A percentile compares a stretch with the other conserved stretches of the same genome.
Evolutionary conservation across 2,329 filamentous ascomycete genomes (phyloP).

Genomic region (Botrytis galanthina): DNA sequence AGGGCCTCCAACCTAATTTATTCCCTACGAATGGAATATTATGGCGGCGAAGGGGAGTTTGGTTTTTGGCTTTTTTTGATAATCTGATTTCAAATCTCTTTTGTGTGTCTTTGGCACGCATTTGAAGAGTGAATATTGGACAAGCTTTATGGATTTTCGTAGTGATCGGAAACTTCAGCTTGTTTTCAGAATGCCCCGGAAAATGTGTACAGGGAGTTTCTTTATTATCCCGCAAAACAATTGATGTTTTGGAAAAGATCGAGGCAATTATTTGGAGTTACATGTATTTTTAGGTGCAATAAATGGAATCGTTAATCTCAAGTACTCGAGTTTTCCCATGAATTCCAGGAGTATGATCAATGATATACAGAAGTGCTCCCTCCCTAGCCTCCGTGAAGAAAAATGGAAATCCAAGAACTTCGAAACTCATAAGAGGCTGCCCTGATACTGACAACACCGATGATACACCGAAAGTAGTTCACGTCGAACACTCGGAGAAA

Average conservation of each 20-base stretch:
- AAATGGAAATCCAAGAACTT: fast-evolving
- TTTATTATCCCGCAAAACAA: background rate
- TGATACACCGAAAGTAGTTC: background rate
- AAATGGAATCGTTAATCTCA: fast-evolving
- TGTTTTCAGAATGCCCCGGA: background rate
- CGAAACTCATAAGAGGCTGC: background rate
- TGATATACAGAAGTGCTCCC: background rate
- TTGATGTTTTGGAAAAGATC: background rate
- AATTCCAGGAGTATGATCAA: background rate
- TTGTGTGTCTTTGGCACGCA: background rate
- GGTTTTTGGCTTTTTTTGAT: background rate
- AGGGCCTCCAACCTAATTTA: background rate
- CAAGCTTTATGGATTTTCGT: background rate
- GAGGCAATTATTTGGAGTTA: background rate
- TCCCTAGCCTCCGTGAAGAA: too few species aligned
- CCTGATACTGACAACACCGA: background rate
- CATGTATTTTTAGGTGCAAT: background rate
- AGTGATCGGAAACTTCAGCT: background rate
- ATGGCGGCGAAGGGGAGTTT: background rate
- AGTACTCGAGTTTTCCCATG: background rate
- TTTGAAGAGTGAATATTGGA: background rate
- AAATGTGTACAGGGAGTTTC: background rate
- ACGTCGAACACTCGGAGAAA: background rate
- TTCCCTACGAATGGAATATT: background rate
- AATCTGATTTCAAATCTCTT: background rate